phyloP scores from a whole-genome alignment of 805 yeast genomes.

The Pichia deserticola region DNA sequence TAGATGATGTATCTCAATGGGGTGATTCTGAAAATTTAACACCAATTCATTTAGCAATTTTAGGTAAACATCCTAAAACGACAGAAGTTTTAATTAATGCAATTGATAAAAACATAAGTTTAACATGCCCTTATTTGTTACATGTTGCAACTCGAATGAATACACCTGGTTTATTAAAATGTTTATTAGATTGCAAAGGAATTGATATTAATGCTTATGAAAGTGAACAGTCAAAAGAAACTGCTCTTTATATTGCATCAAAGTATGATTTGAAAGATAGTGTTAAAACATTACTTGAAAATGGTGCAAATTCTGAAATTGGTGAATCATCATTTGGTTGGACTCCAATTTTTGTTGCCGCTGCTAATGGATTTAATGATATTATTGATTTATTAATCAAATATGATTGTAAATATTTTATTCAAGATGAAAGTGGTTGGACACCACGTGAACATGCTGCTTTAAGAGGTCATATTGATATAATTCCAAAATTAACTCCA shows the following conservation, averaged over 20 bases:
- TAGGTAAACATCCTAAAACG: constrained; percentile 78
- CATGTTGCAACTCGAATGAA: constrained; percentile 63
- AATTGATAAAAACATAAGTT: constrained; percentile 29
- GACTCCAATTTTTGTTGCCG: constrained; percentile 90
- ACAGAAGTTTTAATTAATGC: constrained; percentile 49
- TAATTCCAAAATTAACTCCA: constrained; percentile 58
- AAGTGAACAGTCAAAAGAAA: constrained; percentile 58
- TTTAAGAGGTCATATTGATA: constrained; percentile 73
- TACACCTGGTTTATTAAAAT: constrained; percentile 46
- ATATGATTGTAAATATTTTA: constrained; percentile 45
- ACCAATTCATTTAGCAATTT: constrained; percentile 76
- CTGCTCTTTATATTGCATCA: constrained; percentile 77
- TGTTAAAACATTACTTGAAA: constrained; percentile 46
- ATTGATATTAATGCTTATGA: constrained; percentile 53
- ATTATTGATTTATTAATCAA: constrained; percentile 49
- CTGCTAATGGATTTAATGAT: constrained; percentile 68
- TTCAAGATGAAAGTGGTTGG: constrained; percentile 86
- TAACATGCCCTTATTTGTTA: constrained; percentile 50
- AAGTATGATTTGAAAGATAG: constrained; percentile 50
- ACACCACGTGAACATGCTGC: constrained; percentile 96
- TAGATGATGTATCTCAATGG: constrained; percentile 55
- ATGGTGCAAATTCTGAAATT: constrained; percentile 67
- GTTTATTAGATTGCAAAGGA: constrained; percentile 47
- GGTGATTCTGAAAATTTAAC: constrained; percentile 74
- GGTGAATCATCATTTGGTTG: constrained; percentile 79